Conservation (phyloP, 139 green algal genomes). For the Ettlia oleoabundans region DNA sequence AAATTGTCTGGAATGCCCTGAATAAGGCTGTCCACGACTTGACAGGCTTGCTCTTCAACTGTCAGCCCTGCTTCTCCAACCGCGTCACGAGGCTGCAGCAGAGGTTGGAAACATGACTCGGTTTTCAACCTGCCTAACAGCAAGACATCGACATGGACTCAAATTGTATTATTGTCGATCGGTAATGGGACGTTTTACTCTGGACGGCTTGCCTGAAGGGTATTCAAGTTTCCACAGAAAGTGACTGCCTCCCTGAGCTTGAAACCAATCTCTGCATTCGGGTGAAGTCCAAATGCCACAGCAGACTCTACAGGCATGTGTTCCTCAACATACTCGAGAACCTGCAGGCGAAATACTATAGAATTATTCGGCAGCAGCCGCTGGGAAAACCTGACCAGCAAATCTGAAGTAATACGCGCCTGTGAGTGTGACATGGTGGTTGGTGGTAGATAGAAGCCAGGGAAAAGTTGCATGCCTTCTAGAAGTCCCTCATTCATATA, state of each 20-base stretch:
- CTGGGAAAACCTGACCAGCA: background rate
- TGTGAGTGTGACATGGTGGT: constrained; percentile 31
- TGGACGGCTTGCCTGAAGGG: constrained; percentile 29
- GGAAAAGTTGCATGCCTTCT: constrained; percentile 85
- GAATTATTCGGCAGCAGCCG: too few relatives aligned
- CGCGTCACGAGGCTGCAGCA: constrained; percentile 20
- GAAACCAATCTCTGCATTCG: constrained; percentile 94
- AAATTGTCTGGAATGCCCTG: constrained; percentile 83
- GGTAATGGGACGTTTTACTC: too few relatives aligned
- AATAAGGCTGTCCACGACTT: constrained; percentile 84
- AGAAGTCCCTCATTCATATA: constrained; percentile 87
- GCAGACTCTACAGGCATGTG: constrained; percentile 83
- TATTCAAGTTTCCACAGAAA: constrained; percentile 77
- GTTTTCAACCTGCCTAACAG: too few relatives aligned
- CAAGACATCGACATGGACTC: too few relatives aligned
- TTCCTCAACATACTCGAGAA: constrained; percentile 85
- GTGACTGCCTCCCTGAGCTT: constrained; percentile 78
- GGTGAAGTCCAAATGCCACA: constrained; percentile 87
- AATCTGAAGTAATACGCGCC: background rate
- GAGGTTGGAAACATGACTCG: too few relatives aligned
- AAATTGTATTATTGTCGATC: too few relatives aligned
- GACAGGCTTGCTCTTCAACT: constrained; percentile 84
- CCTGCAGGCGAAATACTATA: constrained; percentile 43
- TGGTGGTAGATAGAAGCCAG: constrained; percentile 70
- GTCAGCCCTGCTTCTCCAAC: constrained; percentile 64